Conservation (phyloP, 139 green algal genomes). For the Tetradesmus lagerheimii region DNA sequence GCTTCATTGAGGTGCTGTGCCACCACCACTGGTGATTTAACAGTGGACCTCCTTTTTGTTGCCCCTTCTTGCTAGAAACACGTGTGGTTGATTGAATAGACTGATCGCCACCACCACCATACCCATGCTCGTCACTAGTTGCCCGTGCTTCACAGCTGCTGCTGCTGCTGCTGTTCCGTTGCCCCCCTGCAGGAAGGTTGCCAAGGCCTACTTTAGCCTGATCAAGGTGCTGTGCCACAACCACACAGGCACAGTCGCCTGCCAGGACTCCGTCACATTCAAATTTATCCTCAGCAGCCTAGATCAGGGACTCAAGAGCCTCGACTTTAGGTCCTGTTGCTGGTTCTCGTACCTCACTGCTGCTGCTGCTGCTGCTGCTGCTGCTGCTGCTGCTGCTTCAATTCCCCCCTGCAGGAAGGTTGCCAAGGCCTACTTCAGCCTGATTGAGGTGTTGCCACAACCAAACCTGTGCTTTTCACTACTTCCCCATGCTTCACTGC, state of each 20-base stretch:
- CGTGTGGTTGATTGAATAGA: no score
- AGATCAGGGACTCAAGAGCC: no score
- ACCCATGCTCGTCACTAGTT: no score
- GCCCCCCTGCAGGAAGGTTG: conserved; percentile 60
- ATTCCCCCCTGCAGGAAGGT: conserved; percentile 61
- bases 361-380: no score
- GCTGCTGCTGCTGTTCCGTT: not conserved
- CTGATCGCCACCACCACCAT: no score
- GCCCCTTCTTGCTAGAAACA: no score
- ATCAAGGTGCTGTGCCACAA: conserved; percentile 92
- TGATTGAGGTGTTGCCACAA: conserved; percentile 94
- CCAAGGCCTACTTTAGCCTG: conserved; percentile 89
- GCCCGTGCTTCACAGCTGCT: no score
- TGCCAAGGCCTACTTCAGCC: conserved; percentile 84
- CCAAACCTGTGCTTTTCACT: no score
- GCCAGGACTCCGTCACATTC: conserved; percentile 87
- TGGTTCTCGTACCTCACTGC: no score
- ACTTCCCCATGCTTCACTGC: no score
- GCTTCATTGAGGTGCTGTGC: conserved; percentile 92
- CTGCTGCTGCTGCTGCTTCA: not conserved
- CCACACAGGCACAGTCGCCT: conserved; percentile 74
- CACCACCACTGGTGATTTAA: conserved; percentile 78
- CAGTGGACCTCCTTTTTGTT: no score
- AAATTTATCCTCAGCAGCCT: conserved; percentile 85
- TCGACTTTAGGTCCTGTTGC: no score